A percentile compares a stretch with the other conserved stretches of the same genome.
Conservation (phyloP, 2,329 filamentous ascomycete genomes). For the Colletotrichum sp. region DNA sequence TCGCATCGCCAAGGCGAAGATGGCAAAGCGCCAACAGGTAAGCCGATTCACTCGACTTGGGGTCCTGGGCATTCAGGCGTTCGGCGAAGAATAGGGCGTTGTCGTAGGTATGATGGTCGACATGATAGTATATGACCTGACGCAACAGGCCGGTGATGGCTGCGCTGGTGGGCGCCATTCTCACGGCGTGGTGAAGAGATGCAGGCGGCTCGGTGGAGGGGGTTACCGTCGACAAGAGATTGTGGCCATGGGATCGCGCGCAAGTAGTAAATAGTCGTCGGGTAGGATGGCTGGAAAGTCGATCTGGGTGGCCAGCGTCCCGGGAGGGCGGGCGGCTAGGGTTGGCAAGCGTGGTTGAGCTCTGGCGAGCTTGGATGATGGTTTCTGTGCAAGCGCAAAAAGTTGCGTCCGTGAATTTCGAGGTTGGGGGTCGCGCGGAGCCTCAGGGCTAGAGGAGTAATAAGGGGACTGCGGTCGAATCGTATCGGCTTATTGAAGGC, state of each 20-base stretch:
- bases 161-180: conserved; percentile 59
- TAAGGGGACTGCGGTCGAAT: background rate
- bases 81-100: conserved; percentile 96
- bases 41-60: conserved; percentile 77
- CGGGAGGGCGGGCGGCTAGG: background rate
- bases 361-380: conserved; percentile 11
- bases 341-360: background rate
- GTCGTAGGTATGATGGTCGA: conserved; percentile 88
- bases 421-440: conserved; percentile 9
- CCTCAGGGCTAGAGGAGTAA: conserved; percentile 1
- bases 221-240: conserved; percentile 15
- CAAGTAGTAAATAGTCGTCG: background rate
- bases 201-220: background rate
- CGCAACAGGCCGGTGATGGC: conserved; percentile 58
- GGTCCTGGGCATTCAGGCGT: conserved; percentile 83
- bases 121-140: conserved; percentile 69
- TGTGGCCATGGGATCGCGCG: conserved; percentile 17
- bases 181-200: conserved; percentile 15
- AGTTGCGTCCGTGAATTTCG: conserved; percentile 20
- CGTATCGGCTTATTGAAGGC: background rate
- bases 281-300: background rate
- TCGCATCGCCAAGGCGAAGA: conserved; percentile 80
- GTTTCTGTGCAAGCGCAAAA: conserved; percentile 8
- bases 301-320: background rate
- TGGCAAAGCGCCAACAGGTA: conserved; percentile 88